Percentiles rank a stretch among this genome's conserved stretches.
These are phyloP conservation scores for Wakefieldia striispora DNA, from an alignment of 768 basidiomycete genomes.

Conservation along the genomic window DNA sequence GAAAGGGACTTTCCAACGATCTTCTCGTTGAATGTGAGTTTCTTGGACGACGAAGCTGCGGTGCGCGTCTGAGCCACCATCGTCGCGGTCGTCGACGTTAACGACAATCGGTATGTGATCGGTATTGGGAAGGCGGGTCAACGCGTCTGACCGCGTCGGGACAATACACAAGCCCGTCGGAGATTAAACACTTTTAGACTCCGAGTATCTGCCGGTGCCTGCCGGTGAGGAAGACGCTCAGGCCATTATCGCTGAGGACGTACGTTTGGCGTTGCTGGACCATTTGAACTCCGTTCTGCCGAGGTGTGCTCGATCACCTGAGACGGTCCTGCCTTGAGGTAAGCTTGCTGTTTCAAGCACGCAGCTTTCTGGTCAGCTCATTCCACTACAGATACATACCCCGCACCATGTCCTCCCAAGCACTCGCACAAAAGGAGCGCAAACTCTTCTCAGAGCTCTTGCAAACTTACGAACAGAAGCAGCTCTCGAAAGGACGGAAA, in stretches of 20 bases:
- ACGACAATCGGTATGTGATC: constrained; percentile 2
- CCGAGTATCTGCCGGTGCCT: constrained; percentile 1
- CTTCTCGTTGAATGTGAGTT: constrained; percentile 79
- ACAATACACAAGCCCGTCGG: constrained; percentile 1
- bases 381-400: too few relatives aligned
- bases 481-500: constrained; percentile 87
- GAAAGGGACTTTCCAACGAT: constrained; percentile 72
- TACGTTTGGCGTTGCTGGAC: neutral
- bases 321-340: too few relatives aligned
- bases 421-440: constrained; percentile 78
- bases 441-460: constrained; percentile 84
- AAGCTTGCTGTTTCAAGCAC: too few relatives aligned
- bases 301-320: too few relatives aligned
- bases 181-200: neutral
- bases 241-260: too few relatives aligned
- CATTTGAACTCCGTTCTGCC: neutral
- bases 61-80: constrained; percentile 80
- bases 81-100: constrained; percentile 18
- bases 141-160: constrained; percentile 14
- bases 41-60: constrained; percentile 50
- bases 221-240: neutral
- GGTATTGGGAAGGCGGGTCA: constrained; percentile 2
- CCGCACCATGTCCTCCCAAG: constrained; percentile 20
- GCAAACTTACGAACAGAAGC: constrained; percentile 82
- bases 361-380: too few relatives aligned